Base-by-base conservation (phyloP, 1,284 basidiomycete species). In the Tetrapyrgos nigripes region DNA sequence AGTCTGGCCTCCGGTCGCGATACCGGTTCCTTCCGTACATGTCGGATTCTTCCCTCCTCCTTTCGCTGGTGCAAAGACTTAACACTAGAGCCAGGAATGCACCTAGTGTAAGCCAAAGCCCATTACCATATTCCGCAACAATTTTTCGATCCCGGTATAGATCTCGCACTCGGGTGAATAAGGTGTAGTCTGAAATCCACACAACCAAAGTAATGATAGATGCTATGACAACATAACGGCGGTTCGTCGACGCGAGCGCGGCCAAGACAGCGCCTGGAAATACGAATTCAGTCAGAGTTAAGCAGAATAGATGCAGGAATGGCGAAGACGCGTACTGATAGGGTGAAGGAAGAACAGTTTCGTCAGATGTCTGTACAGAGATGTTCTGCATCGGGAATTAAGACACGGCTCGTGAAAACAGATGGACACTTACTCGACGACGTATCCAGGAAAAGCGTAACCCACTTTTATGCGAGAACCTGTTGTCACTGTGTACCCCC, bases 11-110 rank as follows among this genome's bases (percentile, higher is more conserved):
- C n/a, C n/a, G n/a, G n/a, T n/a, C n/a, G n/a, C n/a, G n/a, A n/a
- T n/a, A n/a, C n/a, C n/a, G n/a, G n/a, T n/a, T n/a, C n/a, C n/a
- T n/a, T n/a, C n/a, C n/a, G n/a, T n/a, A n/a, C n/a, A n/a, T n/a
- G n/a, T n/a, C n/a, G n/a, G n/a, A n/a, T n/a, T n/a, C n/a, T n/a
- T n/a, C n/a, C n/a, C n/a, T n/a, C n/a, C n/a, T n/a, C n/a, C n/a
- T n/a, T n/a, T n/a, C n/a, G n/a, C n/a, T n/a, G n/a, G n/a, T n/a
- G n/a, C 47, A 57, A 26, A 50, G 45, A 53, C 40, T 24, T 14
- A 50, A 21, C 43, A 52, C 11, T n/a, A 58, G 33, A 10, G 51
- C 46, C 24, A 54, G 29, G 17, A 50, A 24, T 13, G 57, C 47
- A 26, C 47, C 51, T 13, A 53, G 33, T 6, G 51, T 52, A 3